These are phyloP conservation scores for Canavalia gladiata DNA, from an alignment of 306 rosid species.

Conservation along the genomic window DNA sequence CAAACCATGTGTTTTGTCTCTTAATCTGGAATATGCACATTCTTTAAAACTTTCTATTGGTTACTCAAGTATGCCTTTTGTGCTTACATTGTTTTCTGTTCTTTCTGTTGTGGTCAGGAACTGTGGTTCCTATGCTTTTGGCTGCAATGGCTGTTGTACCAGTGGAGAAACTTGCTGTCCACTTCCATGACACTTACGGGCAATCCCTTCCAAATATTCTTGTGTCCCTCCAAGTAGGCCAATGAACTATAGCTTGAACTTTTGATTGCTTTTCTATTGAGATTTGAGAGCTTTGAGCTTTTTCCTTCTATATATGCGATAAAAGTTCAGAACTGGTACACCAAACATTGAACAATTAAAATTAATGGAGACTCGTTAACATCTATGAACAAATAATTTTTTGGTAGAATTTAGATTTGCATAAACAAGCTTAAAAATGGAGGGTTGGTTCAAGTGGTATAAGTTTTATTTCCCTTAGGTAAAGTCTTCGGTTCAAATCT, in stretches of 20 bases:
- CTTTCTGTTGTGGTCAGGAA: constrained; percentile 55
- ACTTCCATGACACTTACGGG: constrained; percentile 95
- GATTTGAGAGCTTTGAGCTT: neutral
- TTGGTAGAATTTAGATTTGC: neutral
- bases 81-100: constrained; percentile 18
- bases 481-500: too few species aligned
- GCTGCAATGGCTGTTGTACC: constrained; percentile 90
- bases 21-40: constrained; percentile 10
- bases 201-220: constrained; percentile 88
- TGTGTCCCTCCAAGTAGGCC: constrained; percentile 82
- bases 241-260: constrained; percentile 37
- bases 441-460: too few species aligned
- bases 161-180: constrained; percentile 82
- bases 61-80: constrained; percentile 6
- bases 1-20: neutral
- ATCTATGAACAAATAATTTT: constrained; percentile 25
- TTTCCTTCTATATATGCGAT: constrained; percentile 18
- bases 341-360: neutral
- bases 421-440: constrained; percentile 19
- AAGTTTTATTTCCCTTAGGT: too few species aligned
- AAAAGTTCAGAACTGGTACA: constrained; percentile 1
- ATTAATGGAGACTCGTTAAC: neutral
- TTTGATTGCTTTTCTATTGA: constrained; percentile 10
- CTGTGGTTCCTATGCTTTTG: constrained; percentile 87
- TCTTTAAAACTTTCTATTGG: constrained; percentile 2